phyloP scores from a whole-genome alignment of 2,329 filamentous ascomycete genomes.

The Aspergillus intermedius region DNA sequence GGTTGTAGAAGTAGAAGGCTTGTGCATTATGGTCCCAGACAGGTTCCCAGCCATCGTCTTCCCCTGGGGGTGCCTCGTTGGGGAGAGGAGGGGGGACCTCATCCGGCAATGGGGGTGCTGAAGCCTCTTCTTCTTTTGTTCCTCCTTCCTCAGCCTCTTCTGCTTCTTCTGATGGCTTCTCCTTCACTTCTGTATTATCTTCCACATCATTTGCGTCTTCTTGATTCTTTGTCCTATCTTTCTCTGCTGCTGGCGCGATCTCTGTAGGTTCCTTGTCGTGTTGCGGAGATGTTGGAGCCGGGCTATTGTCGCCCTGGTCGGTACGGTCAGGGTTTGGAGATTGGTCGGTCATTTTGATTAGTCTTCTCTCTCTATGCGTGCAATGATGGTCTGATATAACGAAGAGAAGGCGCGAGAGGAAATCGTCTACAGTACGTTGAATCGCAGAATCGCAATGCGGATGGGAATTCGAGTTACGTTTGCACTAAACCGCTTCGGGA shows the following conservation, averaged over 20 bases:
- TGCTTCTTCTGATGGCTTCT: not conserved
- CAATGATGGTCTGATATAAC: not conserved
- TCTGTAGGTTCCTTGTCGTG: not conserved
- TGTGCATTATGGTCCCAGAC: constrained; percentile 65
- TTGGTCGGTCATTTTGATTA: constrained; percentile 11
- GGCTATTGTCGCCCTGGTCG: constrained; percentile 5
- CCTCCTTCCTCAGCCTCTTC: constrained; percentile 42
- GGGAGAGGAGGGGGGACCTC: constrained; percentile 46
- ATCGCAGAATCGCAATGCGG: not conserved
- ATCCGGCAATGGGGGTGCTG: constrained; percentile 37
- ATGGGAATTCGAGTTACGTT: not conserved
- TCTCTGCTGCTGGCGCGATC: constrained; percentile 39
- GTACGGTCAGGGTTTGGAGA: not conserved
- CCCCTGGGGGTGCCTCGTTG: constrained; percentile 45
- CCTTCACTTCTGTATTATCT: constrained; percentile 7
- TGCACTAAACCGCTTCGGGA: not conserved
- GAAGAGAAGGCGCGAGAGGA: not conserved
- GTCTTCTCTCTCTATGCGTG: not conserved
- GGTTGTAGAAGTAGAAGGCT: constrained; percentile 79
- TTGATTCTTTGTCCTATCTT: constrained; percentile 26
- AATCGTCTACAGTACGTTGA: not conserved
- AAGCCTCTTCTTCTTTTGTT: constrained; percentile 17
- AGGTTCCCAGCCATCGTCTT: constrained; percentile 70
- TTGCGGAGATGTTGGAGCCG: constrained; percentile 1
- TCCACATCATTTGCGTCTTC: constrained; percentile 6